These are phyloP conservation scores for Posidonia australis DNA, from an alignment of 106 monocot genomes.

Conservation along the genomic window DNA sequence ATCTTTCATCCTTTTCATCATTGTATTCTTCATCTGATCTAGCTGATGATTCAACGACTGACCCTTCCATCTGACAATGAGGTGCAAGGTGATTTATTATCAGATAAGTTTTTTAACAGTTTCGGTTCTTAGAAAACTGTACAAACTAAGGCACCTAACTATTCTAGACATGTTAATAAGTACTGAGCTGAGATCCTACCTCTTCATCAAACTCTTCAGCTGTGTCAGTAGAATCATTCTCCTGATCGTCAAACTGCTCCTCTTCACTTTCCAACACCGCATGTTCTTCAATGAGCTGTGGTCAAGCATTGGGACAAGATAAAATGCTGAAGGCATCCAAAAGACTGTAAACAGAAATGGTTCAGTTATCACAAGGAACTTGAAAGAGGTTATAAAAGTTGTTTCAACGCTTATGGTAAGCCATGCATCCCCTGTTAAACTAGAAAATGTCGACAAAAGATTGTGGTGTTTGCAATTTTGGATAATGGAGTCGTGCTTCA, in stretches of 20 bases:
- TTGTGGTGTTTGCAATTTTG: too few relatives aligned
- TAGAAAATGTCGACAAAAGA: too few relatives aligned
- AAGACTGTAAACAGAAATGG: too few relatives aligned
- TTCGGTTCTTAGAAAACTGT: not conserved
- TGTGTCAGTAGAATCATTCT: slow-evolving; percentile 6
- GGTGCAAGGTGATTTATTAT: not conserved
- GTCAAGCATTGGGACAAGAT: not conserved
- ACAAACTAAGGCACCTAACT: too few relatives aligned
- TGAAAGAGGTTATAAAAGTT: too few relatives aligned
- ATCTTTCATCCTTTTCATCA: slow-evolving; percentile 1
- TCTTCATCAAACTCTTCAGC: slow-evolving; percentile 5
- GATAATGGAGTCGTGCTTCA: too few relatives aligned
- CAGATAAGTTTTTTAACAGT: not conserved
- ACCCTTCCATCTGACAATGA: not conserved
- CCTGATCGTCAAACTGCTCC: slow-evolving; percentile 6
- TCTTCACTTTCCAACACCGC: slow-evolving; percentile 8
- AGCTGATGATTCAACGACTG: slow-evolving; percentile 4
- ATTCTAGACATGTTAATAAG: too few relatives aligned
- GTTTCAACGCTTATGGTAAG: too few relatives aligned
- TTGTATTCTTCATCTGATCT: slow-evolving; percentile 8
- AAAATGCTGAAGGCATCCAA: too few relatives aligned
- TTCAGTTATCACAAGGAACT: too few relatives aligned
- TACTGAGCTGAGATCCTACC: too few relatives aligned
- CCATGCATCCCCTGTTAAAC: too few relatives aligned
- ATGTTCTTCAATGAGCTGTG: slow-evolving; percentile 1